Percentiles rank a stretch among this genome's conserved stretches.
These are phyloP conservation scores for Fusarium liriodendri DNA, from an alignment of 2,329 filamentous ascomycete species.

Conservation along the genomic window DNA sequence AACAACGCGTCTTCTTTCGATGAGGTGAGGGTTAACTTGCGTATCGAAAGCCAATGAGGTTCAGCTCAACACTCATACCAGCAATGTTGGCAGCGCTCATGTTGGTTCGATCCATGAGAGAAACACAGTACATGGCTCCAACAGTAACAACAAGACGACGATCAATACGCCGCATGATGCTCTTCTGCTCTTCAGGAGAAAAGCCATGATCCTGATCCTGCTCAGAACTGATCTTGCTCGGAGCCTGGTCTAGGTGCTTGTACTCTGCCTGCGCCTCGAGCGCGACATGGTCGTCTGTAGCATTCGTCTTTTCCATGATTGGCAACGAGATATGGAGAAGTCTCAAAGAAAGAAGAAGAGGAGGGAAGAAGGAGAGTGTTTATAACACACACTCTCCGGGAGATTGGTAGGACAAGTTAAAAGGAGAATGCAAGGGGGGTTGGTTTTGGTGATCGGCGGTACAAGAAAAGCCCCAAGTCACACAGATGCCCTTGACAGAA, in stretches of 20 bases:
- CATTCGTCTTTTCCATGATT: slow-evolving; percentile 39
- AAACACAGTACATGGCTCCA: slow-evolving; percentile 78
- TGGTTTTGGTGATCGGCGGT: slow-evolving; percentile 12
- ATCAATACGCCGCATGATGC: slow-evolving; percentile 78
- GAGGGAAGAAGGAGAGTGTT: background rate
- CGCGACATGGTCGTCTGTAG: slow-evolving; percentile 24
- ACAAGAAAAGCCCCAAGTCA: background rate
- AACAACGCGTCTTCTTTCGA: background rate
- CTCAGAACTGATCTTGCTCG: slow-evolving; percentile 40
- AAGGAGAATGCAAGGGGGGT: background rate
- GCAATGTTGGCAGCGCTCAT: slow-evolving; percentile 79
- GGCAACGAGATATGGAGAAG: background rate
- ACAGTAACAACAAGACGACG: slow-evolving; percentile 70
- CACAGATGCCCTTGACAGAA: slow-evolving; percentile 1
- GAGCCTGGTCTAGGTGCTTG: slow-evolving; percentile 39
- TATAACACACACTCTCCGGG: background rate
- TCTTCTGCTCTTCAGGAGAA: slow-evolving; percentile 70
- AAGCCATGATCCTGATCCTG: slow-evolving; percentile 57
- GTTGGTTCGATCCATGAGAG: slow-evolving; percentile 84
- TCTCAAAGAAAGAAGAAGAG: background rate
- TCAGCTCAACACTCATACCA: slow-evolving; percentile 64
- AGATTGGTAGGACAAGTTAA: slow-evolving; percentile 1
- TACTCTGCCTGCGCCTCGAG: slow-evolving; percentile 43
- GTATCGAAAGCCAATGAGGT: slow-evolving; percentile 59
- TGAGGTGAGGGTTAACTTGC: slow-evolving; percentile 43